Conservation (phyloP, 768 basidiomycete genomes). For the Leucocoprinus birnbaumii region DNA sequence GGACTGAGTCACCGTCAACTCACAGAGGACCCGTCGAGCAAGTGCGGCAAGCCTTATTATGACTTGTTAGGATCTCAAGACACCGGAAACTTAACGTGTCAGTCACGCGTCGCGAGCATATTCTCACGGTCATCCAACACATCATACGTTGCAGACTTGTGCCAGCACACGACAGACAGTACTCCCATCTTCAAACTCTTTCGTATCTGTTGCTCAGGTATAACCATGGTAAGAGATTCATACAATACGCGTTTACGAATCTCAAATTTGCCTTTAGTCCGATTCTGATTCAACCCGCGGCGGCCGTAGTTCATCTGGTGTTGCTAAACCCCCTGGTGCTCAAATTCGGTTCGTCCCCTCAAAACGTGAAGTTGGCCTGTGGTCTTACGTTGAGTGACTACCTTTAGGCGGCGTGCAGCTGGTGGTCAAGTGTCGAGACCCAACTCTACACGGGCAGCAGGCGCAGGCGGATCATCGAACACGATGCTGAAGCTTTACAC, state of each 20-base stretch:
- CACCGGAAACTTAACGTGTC: conserved; percentile 22
- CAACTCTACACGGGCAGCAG: conserved; percentile 86
- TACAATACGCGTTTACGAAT: not conserved
- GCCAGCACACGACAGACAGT: conserved; percentile 28
- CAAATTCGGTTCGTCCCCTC: conserved; percentile 68
- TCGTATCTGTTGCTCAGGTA: conserved; percentile 14
- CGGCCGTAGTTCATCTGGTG: conserved; percentile 41
- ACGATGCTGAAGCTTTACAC: conserved; percentile 99
- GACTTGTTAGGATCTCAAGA: not conserved
- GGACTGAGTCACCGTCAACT: too few relatives aligned
- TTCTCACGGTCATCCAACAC: conserved; percentile 28
- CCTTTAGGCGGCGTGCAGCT: conserved; percentile 67
- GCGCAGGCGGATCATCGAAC: conserved; percentile 94
- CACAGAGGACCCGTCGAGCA: too few relatives aligned
- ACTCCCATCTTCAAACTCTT: conserved; percentile 17
- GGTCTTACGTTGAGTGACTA: conserved; percentile 4
- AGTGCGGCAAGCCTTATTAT: not conserved
- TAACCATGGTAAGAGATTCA: conserved; percentile 36
- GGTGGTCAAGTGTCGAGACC: conserved; percentile 65
- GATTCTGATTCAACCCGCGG: conserved; percentile 70
- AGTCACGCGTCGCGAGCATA: conserved; percentile 19
- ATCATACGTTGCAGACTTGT: conserved; percentile 17
- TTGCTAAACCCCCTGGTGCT: conserved; percentile 75
- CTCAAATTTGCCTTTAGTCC: conserved; percentile 43
- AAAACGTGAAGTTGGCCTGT: not conserved